Conservation (phyloP, 1,139 yeast species). For the Yamadazyma kanchanaburiensis region DNA sequence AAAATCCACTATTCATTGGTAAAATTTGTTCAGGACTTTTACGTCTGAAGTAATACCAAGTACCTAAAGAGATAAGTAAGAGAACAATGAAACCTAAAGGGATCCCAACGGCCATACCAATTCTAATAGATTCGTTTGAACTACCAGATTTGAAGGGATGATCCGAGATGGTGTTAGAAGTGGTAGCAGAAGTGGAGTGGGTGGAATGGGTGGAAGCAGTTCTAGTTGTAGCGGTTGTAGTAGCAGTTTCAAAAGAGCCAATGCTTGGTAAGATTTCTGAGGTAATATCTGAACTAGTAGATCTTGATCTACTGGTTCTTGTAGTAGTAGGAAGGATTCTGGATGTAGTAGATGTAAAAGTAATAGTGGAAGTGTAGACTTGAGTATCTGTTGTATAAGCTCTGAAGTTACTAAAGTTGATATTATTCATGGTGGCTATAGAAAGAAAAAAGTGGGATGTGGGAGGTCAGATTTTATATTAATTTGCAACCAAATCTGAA, state of each 20-base stretch:
- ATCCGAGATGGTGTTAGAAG: background rate
- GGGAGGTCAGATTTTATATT: background rate
- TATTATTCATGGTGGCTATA: constrained; percentile 4
- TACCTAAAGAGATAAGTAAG: constrained; percentile 21
- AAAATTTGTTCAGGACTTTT: constrained; percentile 10
- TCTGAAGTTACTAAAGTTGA: constrained; percentile 5
- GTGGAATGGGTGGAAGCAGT: too few species aligned
- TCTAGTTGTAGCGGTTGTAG: too few species aligned
- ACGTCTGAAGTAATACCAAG: constrained; percentile 15
- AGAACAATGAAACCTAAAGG: constrained; percentile 34
- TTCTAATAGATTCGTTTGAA: background rate
- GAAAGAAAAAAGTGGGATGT: background rate
- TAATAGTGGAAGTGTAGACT: constrained; percentile 2
- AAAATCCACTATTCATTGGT: constrained; percentile 9
- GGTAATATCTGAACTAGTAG: background rate
- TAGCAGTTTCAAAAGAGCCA: too few species aligned
- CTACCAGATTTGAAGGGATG: background rate
- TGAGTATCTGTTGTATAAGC: constrained; percentile 1
- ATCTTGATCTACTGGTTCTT: background rate
- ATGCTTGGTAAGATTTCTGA: too few species aligned
- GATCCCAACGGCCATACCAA: constrained; percentile 44
- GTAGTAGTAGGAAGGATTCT: constrained; percentile 2
- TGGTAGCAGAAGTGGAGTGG: background rate
- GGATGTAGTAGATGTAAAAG: constrained; percentile 4
- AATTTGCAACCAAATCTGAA: constrained; percentile 5